phyloP scores from a whole-genome alignment of 139 green algal genomes.

The Astrephomene gubernaculifera region DNA sequence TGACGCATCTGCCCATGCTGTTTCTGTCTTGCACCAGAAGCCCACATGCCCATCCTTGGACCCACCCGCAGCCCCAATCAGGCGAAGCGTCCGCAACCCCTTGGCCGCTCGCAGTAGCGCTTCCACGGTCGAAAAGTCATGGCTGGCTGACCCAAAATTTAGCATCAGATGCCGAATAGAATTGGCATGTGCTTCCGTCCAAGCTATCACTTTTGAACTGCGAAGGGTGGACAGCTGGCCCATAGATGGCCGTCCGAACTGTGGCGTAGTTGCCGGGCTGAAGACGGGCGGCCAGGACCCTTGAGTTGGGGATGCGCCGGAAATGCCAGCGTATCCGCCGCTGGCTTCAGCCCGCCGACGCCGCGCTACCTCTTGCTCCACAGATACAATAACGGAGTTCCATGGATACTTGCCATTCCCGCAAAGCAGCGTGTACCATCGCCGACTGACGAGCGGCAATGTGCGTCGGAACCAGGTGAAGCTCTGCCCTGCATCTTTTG shows the following conservation, averaged over 20 bases:
- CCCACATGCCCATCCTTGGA: neutral
- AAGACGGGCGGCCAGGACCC: neutral
- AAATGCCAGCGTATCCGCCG: neutral
- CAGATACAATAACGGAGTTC: neutral
- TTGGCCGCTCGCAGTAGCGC: constrained; percentile 24
- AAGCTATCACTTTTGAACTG: neutral
- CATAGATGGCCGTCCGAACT: neutral
- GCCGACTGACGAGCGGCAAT: constrained; percentile 45
- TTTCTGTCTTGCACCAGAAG: neutral
- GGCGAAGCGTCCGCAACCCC: constrained; percentile 15
- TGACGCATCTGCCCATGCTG: neutral
- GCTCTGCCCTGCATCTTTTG: neutral
- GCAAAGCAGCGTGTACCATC: constrained; percentile 40
- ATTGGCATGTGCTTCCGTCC: neutral
- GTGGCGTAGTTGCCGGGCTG: too few species aligned
- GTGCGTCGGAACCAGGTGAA: constrained; percentile 49
- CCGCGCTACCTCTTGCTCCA: neutral
- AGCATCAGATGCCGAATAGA: constrained; percentile 18
- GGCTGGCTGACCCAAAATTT: neutral
- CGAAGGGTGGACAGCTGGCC: neutral
- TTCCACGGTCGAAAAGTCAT: constrained; percentile 23
- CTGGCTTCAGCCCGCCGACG: neutral
- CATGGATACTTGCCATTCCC: neutral
- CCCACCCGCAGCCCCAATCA: constrained; percentile 8
- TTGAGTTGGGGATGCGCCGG: neutral